Evolutionary conservation across 2,329 filamentous ascomycete genomes (phyloP).

Genomic region (Lachnellula occidentalis): DNA sequence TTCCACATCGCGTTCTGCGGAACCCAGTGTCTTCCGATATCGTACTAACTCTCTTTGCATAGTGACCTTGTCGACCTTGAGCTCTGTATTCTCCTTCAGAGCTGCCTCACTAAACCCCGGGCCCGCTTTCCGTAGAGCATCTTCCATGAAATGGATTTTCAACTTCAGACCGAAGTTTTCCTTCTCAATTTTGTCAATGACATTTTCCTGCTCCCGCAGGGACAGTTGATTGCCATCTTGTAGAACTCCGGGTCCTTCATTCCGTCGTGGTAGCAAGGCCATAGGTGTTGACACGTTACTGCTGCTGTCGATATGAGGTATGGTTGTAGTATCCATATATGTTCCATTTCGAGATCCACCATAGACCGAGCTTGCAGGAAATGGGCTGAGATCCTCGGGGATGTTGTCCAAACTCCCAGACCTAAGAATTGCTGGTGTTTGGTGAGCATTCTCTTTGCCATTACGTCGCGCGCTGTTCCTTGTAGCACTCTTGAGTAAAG

Average conservation of each 20-base stretch:
- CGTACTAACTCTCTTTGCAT: slow-evolving; percentile 82
- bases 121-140: slow-evolving; percentile 79
- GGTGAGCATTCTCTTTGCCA: slow-evolving; percentile 57
- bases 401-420: slow-evolving; percentile 54
- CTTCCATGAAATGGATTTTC: slow-evolving; percentile 94
- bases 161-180: slow-evolving; percentile 97
- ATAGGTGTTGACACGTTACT: slow-evolving; percentile 81
- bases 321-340: slow-evolving; percentile 63
- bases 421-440: slow-evolving; percentile 65
- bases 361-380: slow-evolving; percentile 67
- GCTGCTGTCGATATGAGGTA: slow-evolving; percentile 71
- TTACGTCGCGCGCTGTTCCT: slow-evolving; percentile 62
- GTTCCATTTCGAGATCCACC: slow-evolving; percentile 58
- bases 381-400: slow-evolving; percentile 66
- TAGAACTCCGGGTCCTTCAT: slow-evolving; percentile 60
- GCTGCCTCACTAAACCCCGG: slow-evolving; percentile 86
- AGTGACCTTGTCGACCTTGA: slow-evolving; percentile 88
- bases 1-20: slow-evolving; percentile 82
- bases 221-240: slow-evolving; percentile 88
- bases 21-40: slow-evolving; percentile 77
- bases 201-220: slow-evolving; percentile 87
- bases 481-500: slow-evolving; percentile 77
- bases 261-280: slow-evolving; percentile 58
- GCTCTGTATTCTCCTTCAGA: slow-evolving; percentile 88
- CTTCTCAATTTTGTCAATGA: slow-evolving; percentile 94